Percentiles rank a stretch among this genome's conserved stretches.
Evolutionary conservation across 495 filamentous ascomycete species (phyloP).

Genomic region (Talaromyces adpressus): DNA sequence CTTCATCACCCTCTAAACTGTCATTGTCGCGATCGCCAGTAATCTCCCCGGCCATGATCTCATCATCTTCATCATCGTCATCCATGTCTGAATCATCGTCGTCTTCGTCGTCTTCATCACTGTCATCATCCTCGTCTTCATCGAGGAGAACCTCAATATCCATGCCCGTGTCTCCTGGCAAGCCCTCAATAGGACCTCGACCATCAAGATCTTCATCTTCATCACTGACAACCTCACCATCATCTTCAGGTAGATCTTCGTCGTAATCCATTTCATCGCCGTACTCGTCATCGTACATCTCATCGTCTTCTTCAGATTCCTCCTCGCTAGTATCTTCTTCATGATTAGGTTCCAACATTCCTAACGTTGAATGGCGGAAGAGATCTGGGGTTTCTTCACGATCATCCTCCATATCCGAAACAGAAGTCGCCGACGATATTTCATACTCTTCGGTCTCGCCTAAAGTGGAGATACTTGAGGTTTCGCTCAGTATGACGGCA

Average conservation of each 20-base stretch:
- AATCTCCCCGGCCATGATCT: conserved; percentile 47
- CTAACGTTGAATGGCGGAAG: conserved; percentile 91
- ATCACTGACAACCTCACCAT: conserved; percentile 82
- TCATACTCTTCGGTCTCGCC: conserved; percentile 78
- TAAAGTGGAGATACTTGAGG: conserved; percentile 60
- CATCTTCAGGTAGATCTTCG: conserved; percentile 65
- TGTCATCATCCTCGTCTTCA: conserved; percentile 57
- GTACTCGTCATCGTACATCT: conserved; percentile 80
- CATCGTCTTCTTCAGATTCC: conserved; percentile 64
- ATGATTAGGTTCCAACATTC: conserved; percentile 82
- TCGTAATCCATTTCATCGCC: conserved; percentile 88
- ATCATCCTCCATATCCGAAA: conserved; percentile 79
- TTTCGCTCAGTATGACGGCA: conserved; percentile 75
- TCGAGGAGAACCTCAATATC: conserved; percentile 83
- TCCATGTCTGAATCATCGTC: conserved; percentile 52
- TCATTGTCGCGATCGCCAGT: conserved; percentile 60
- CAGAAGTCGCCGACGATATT: conserved; percentile 80
- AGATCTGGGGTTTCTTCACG: conserved; percentile 97
- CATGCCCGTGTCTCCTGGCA: conserved; percentile 68
- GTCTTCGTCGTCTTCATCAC: conserved; percentile 62
- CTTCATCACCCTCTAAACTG: conserved; percentile 47
- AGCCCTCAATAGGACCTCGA: conserved; percentile 80
- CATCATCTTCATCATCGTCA: conserved; percentile 50
- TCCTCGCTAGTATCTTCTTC: conserved; percentile 65
- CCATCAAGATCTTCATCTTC: conserved; percentile 76